Evolutionary conservation across 768 basidiomycete genomes (phyloP).

Genomic region (Dioszegia crocea): DNA sequence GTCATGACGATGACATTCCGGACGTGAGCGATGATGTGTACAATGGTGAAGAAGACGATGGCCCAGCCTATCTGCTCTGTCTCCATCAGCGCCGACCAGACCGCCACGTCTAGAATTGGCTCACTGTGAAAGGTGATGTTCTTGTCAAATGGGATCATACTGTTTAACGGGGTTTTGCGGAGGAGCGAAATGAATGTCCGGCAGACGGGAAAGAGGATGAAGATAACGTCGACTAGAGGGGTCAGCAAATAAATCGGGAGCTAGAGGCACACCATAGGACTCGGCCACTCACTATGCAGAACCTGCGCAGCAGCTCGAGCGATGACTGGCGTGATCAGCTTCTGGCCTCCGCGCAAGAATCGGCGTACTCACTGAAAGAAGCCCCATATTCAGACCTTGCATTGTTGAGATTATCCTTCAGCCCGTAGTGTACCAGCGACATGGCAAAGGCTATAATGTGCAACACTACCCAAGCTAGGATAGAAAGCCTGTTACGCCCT

Average conservation of each 20-base stretch:
- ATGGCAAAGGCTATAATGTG: constrained; percentile 73
- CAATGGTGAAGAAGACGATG: constrained; percentile 68
- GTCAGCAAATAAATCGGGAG: not conserved
- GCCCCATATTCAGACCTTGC: constrained; percentile 70
- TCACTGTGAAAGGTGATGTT: constrained; percentile 69
- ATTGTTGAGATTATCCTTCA: constrained; percentile 61
- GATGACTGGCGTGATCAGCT: constrained; percentile 58
- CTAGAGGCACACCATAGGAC: not conserved
- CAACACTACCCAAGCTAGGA: constrained; percentile 72
- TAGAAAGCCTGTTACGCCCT: constrained; percentile 66
- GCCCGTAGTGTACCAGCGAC: constrained; percentile 55
- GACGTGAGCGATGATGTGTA: constrained; percentile 76
- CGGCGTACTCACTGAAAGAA: constrained; percentile 62
- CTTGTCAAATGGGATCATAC: constrained; percentile 66
- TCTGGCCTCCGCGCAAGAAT: not conserved
- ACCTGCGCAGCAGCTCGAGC: constrained; percentile 85
- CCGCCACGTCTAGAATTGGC: not conserved
- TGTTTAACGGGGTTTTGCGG: constrained; percentile 68
- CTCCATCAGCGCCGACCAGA: not conserved
- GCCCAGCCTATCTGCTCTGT: constrained; percentile 86
- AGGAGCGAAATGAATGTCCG: constrained; percentile 88
- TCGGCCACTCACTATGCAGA: constrained; percentile 62
- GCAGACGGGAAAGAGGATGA: constrained; percentile 92
- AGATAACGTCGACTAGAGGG: constrained; percentile 67
- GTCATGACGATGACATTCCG: constrained; percentile 23